Conservation (phyloP, 306 rosid species). For the Sphenostylis stenocarpa region DNA sequence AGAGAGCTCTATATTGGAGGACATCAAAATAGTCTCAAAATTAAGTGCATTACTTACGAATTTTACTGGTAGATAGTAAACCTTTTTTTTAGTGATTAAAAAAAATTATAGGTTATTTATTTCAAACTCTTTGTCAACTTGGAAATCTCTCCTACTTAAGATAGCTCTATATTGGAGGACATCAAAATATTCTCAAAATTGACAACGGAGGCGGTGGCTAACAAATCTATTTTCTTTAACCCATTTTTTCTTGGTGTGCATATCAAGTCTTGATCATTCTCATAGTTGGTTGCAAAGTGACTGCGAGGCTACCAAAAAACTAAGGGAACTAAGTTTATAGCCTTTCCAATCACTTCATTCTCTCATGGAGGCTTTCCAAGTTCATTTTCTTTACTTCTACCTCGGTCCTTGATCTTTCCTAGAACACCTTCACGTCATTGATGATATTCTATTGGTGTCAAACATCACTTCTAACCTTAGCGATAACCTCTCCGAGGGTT, state of each 20-base stretch:
- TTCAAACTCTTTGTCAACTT: no score
- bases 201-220: slow-evolving; percentile 12
- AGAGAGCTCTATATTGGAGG: no score
- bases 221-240: slow-evolving; percentile 34
- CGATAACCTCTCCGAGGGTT: no score
- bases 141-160: not conserved
- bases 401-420: not conserved
- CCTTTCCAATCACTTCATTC: slow-evolving; percentile 12
- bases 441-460: slow-evolving; percentile 27
- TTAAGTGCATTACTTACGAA: no score
- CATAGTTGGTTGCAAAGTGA: no score
- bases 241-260: not conserved
- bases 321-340: not conserved
- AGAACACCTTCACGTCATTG: not conserved
- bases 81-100: no score
- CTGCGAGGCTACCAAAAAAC: slow-evolving; percentile 13
- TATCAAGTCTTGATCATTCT: no score
- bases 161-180: not conserved
- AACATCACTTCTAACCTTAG: slow-evolving; percentile 22
- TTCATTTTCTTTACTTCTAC: slow-evolving; percentile 27
- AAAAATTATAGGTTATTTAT: no score
- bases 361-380: not conserved
- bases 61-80: no score
- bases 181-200: not conserved
- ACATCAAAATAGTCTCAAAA: no score